These are phyloP conservation scores for Gastrodia elata DNA, from an alignment of 106 monocot species.

Conservation along the genomic window DNA sequence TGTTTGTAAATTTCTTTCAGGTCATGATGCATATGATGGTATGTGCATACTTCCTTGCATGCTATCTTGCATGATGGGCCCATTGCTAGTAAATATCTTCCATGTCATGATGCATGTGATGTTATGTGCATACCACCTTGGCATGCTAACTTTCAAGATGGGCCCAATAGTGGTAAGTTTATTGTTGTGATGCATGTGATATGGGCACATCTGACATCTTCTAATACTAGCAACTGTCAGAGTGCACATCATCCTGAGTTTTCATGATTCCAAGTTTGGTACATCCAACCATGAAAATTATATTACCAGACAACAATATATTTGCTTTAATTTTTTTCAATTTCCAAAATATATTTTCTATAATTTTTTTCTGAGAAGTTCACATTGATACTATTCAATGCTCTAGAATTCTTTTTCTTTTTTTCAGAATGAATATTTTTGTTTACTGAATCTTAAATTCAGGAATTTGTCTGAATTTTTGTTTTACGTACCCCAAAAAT, in stretches of 20 bases:
- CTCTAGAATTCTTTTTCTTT: too few relatives aligned
- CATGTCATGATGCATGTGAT: not conserved
- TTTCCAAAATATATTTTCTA: too few relatives aligned
- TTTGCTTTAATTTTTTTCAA: too few relatives aligned
- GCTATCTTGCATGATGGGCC: not conserved
- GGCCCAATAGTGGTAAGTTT: not conserved
- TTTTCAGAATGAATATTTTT: too few relatives aligned
- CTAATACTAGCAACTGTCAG: not conserved
- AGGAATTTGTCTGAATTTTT: too few relatives aligned
- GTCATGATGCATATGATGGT: not conserved
- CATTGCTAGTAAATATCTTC: not conserved
- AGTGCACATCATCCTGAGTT: not conserved
- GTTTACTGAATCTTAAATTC: too few relatives aligned
- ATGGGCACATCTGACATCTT: not conserved
- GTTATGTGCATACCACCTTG: not conserved
- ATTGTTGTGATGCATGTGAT: not conserved
- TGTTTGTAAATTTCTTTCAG: not conserved
- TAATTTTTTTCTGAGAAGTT: too few relatives aligned
- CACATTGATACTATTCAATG: too few relatives aligned
- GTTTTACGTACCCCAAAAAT: too few relatives aligned
- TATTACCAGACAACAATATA: too few relatives aligned
- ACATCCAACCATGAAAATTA: too few relatives aligned
- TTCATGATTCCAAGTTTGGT: too few relatives aligned
- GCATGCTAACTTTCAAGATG: not conserved
- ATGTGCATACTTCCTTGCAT: not conserved